These are phyloP conservation scores for Dryas alaskensis DNA, from an alignment of 306 rosid genomes.

Conservation along the genomic window DNA sequence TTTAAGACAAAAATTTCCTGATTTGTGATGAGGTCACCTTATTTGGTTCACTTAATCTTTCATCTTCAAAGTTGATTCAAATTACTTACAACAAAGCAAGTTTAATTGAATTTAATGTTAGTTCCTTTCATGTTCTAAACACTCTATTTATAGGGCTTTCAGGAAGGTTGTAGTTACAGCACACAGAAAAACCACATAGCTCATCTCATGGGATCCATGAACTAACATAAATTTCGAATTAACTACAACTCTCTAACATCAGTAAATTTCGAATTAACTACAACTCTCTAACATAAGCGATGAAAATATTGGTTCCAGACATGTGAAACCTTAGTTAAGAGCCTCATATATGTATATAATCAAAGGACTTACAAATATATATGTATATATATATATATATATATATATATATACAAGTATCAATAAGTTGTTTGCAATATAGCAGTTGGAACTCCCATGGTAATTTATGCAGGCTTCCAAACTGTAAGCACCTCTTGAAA, in stretches of 20 bases:
- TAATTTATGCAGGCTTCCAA: conserved; percentile 53
- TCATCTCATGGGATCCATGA: not conserved
- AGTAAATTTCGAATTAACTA: not conserved
- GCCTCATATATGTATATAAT: not conserved
- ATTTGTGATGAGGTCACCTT: not conserved
- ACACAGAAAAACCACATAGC: no score
- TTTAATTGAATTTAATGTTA: not conserved
- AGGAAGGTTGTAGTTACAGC: not conserved
- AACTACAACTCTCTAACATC: not conserved
- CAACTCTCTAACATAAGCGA: not conserved
- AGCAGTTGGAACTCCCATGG: conserved; percentile 5
- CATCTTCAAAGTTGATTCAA: not conserved
- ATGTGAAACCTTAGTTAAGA: not conserved
- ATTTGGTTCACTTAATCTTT: not conserved
- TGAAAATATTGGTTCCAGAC: not conserved
- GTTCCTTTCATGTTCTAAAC: not conserved
- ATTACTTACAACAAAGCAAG: not conserved
- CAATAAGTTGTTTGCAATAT: conserved; percentile 21
- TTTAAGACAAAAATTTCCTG: not conserved
- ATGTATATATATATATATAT: conserved; percentile 2
- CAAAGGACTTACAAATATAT: not conserved
- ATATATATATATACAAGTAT: conserved; percentile 15
- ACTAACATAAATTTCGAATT: not conserved
- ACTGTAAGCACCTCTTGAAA: conserved; percentile 75
- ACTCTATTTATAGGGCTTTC: no score